Evolutionary conservation across 345 rosid species (phyloP), one percentile per base, ranked within the genome.

Genomic region (Pelargonium nanum): DNA sequence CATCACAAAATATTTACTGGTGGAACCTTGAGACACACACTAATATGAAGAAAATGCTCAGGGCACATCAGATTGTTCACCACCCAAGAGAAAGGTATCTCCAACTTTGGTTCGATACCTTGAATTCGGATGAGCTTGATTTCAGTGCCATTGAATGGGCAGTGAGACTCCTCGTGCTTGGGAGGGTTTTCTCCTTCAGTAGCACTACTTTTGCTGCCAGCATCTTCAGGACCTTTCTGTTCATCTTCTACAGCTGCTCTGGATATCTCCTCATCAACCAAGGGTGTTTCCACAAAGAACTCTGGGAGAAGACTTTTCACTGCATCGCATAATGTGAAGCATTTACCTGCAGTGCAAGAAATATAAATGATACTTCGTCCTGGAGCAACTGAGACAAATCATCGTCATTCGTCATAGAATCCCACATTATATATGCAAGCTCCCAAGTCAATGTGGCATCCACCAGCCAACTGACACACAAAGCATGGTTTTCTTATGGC

Each of bases 71-170:
- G 78, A 78, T 89, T 87, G 72, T 79, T 92, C 60, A 72, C 98
- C 64, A 87, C 82, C 98, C 98, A 92, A 8, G 96, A 85, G 67
- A 92, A 85, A 1, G 98, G 98, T 77, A 87, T 77, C 72, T 87
- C 96, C 66, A 80, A 56, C 69, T 78, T 81, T 50, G 88, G 86
- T 72, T 92, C 96, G 0, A 93, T 85, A 24, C 99, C 99, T 32
- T 89, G 97, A 30, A 93, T 81, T 53, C 96, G 85, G 10, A 85
- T 63, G 51, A 87, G 69, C 73, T 84, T 89, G 57, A 92, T 82
- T 74, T 84, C 82, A 19, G 80, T 76, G 50, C 13, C 62, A 56
- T 56, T 60, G 20, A 56, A 55, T 19, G 30, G 20, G 56, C 32
- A 32, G 55, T 19, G 56, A 22, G 76, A 53, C 62, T 68, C 70